phyloP scores from a whole-genome alignment of 768 basidiomycete species.

The Amanita pseudoporphyria region DNA sequence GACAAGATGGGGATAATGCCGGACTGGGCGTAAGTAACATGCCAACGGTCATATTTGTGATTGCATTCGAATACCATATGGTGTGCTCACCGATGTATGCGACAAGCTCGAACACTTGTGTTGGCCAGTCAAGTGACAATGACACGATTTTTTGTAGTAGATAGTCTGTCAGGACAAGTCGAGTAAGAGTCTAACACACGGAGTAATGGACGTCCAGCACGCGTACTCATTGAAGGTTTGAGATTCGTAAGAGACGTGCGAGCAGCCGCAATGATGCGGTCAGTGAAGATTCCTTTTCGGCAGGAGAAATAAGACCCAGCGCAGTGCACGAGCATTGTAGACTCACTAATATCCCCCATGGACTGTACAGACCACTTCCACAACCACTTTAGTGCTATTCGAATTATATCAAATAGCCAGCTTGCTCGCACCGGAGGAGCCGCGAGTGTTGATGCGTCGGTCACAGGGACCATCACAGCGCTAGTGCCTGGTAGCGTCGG shows the following conservation, averaged over 20 bases:
- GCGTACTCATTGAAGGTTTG: background rate
- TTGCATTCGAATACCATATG: background rate
- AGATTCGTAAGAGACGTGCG: background rate
- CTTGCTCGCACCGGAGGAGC: background rate
- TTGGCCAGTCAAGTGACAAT: constrained; percentile 3
- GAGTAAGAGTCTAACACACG: too few species aligned
- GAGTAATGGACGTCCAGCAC: background rate
- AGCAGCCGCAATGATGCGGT: background rate
- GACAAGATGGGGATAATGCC: constrained; percentile 23
- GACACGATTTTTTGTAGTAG: background rate
- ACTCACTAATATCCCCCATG: constrained; percentile 6
- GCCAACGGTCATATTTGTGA: background rate
- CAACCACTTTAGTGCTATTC: constrained; percentile 3
- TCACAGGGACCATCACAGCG: background rate
- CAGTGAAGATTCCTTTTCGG: background rate
- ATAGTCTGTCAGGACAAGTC: background rate
- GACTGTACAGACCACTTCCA: constrained; percentile 2
- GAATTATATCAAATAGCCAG: background rate
- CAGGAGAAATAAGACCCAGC: background rate
- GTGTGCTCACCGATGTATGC: constrained; percentile 13
- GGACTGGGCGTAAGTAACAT: constrained; percentile 11
- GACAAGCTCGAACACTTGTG: constrained; percentile 8
- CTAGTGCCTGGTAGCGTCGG: background rate
- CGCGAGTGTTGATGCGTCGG: background rate
- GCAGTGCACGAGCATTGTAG: background rate